phyloP scores from a whole-genome alignment of 1,139 yeast species.

The Candida freyschussii region DNA sequence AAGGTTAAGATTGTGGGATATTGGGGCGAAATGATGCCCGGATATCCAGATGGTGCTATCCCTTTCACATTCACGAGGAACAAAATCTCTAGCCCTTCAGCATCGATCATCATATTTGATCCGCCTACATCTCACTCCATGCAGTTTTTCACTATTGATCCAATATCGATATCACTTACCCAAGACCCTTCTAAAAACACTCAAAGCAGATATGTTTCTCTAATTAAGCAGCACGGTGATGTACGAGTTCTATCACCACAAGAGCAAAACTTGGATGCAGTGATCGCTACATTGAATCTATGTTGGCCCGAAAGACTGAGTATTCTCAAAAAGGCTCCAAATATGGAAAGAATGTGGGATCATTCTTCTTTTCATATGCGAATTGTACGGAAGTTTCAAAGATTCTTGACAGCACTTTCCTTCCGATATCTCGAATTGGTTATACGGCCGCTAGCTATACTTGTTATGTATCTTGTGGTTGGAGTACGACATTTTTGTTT shows the following conservation, averaged over 20 bases:
- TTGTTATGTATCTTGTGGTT: slow-evolving; percentile 17
- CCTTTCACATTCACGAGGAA: slow-evolving; percentile 7
- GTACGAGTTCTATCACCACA: slow-evolving; percentile 7
- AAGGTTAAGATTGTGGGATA: slow-evolving; percentile 10
- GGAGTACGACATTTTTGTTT: slow-evolving; percentile 31
- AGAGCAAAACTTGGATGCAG: slow-evolving; percentile 17
- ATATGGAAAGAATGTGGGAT: slow-evolving; percentile 15
- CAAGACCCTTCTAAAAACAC: slow-evolving; percentile 26
- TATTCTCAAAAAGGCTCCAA: slow-evolving; percentile 14
- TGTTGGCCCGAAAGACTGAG: slow-evolving; percentile 19
- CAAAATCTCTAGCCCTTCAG: slow-evolving; percentile 1
- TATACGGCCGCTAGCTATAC: slow-evolving; percentile 10
- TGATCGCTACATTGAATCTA: slow-evolving; percentile 23
- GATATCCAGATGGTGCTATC: background rate
- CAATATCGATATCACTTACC: slow-evolving; percentile 62
- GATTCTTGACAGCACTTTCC: background rate
- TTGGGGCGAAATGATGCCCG: slow-evolving; percentile 6
- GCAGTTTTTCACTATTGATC: slow-evolving; percentile 75
- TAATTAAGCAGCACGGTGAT: slow-evolving; percentile 27
- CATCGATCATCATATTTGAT: slow-evolving; percentile 52
- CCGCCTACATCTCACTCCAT: slow-evolving; percentile 72
- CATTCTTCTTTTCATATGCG: background rate
- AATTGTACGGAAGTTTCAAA: background rate
- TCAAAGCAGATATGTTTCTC: slow-evolving; percentile 28
- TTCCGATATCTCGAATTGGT: slow-evolving; percentile 4